These are phyloP conservation scores for Ilex paraguariensis DNA, from an alignment of 305 asterid species.

Conservation along the genomic window DNA sequence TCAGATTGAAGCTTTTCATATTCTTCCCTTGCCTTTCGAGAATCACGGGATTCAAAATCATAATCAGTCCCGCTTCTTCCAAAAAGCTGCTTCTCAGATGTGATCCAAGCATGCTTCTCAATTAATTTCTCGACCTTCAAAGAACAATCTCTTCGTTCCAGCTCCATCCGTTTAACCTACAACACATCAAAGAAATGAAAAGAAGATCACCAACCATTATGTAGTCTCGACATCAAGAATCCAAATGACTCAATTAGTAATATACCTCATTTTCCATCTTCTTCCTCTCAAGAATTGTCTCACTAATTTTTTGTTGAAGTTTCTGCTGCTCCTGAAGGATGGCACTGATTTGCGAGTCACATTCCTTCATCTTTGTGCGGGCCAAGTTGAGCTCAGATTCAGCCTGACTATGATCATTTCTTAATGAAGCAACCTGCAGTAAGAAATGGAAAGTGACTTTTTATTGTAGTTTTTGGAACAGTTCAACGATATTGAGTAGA, in stretches of 20 bases:
- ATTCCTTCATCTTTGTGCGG: constrained; percentile 74
- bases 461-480: no score
- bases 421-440: constrained; percentile 57
- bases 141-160: constrained; percentile 81
- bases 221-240: background rate
- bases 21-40: constrained; percentile 61
- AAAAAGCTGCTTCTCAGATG: constrained; percentile 92
- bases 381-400: constrained; percentile 75
- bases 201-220: background rate
- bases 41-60: constrained; percentile 78
- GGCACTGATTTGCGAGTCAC: constrained; percentile 70
- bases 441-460: background rate
- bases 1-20: constrained; percentile 78
- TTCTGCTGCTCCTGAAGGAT: constrained; percentile 76
- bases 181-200: constrained; percentile 4
- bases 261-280: constrained; percentile 91
- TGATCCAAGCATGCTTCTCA: constrained; percentile 92
- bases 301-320: constrained; percentile 65
- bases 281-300: constrained; percentile 77
- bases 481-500: no score
- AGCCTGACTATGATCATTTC: constrained; percentile 40
- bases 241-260: background rate
- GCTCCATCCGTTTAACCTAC: constrained; percentile 89
- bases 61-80: constrained; percentile 91
- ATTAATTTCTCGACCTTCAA: constrained; percentile 74